Conservation (phyloP, 2,329 filamentous ascomycete genomes). For the Penicillium psychrosexuale region DNA sequence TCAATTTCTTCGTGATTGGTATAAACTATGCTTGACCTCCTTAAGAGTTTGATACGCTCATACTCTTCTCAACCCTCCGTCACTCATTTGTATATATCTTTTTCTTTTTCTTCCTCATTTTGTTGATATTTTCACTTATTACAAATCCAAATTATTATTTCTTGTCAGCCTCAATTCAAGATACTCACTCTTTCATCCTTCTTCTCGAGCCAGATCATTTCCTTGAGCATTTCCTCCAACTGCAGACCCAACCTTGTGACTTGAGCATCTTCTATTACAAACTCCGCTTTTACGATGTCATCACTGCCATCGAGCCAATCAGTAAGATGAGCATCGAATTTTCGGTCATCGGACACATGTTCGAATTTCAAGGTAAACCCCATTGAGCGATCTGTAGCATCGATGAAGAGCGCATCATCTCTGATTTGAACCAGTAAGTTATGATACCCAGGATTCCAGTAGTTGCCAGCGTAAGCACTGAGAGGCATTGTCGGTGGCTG, state of each 20-base stretch:
- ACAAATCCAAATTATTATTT: too few species aligned
- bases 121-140: too few species aligned
- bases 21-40: too few species aligned
- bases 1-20: too few species aligned
- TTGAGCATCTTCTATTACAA: not conserved
- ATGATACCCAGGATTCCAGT: conserved; percentile 28
- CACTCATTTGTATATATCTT: too few species aligned
- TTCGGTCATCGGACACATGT: not conserved
- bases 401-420: conserved; percentile 29
- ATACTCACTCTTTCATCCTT: not conserved
- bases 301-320: not conserved
- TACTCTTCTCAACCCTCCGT: too few species aligned
- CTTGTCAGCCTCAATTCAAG: too few species aligned
- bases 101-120: too few species aligned
- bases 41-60: too few species aligned
- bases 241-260: not conserved
- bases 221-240: not conserved
- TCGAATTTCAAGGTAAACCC: conserved; percentile 32
- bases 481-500: conserved; percentile 7
- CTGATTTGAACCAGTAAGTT: conserved; percentile 23
- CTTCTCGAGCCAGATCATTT: not conserved
- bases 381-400: conserved; percentile 33
- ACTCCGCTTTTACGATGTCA: not conserved
- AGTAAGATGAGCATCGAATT: not conserved
- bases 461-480: conserved; percentile 13